Evolutionary conservation across 2,329 filamentous ascomycete genomes (phyloP).

Genomic region (Fusarium temperatum): DNA sequence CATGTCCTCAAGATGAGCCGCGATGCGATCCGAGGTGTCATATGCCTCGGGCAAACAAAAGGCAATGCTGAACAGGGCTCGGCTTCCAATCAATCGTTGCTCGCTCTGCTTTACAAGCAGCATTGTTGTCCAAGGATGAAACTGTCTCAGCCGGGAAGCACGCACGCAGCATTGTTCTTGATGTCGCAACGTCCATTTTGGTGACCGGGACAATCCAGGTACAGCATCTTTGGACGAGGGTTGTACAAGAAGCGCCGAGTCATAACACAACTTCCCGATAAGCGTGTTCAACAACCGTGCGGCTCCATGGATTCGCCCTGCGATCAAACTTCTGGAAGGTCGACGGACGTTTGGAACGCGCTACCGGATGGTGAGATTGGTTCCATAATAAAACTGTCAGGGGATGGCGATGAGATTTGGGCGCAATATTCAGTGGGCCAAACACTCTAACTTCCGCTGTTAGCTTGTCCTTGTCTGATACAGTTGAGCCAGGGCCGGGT

Average conservation of each 20-base stretch:
- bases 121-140: conserved; percentile 32
- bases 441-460: conserved; percentile 6
- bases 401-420: conserved; percentile 30
- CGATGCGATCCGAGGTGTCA: conserved; percentile 25
- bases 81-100: conserved; percentile 16
- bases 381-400: conserved; percentile 40
- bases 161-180: conserved; percentile 27
- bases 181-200: conserved; percentile 26
- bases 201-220: conserved; percentile 30
- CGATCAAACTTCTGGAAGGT: conserved; percentile 44
- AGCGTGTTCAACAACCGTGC: conserved; percentile 33
- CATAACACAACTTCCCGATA: conserved; percentile 16
- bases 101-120: conserved; percentile 11
- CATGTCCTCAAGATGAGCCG: conserved; percentile 33
- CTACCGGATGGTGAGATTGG: conserved; percentile 40
- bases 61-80: conserved; percentile 14
- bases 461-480: conserved; percentile 15
- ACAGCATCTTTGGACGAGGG: conserved; percentile 14
- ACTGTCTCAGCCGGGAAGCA: conserved; percentile 35
- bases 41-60: conserved; percentile 25
- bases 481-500: conserved; percentile 26
- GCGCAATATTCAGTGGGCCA: conserved; percentile 42
- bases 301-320: conserved; percentile 40
- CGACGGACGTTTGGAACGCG: conserved; percentile 42
- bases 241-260: conserved; percentile 21